Base-by-base conservation (phyloP, 192 early-diverging fungal species). In the Coemansia nantahalensis region DNA sequence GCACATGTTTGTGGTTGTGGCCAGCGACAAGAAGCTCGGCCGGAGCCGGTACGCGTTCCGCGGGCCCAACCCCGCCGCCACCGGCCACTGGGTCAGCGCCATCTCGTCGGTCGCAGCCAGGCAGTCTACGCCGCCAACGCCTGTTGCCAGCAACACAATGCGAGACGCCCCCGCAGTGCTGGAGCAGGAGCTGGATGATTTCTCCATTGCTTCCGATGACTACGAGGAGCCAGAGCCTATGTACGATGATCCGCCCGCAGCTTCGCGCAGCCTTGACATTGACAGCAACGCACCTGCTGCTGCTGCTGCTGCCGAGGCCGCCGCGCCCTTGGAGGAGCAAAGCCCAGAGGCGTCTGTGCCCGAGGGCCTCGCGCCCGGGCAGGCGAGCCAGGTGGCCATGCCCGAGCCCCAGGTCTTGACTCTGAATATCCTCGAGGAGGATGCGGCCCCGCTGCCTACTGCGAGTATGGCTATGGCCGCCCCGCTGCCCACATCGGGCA, bases 41-140 rank as follows among this genome's bases (percentile, higher is more conserved):
- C 56, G 61, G 38, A 48, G 42, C 35, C 64, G 50, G 48, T 51
- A 59, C 32, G 36, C 44, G 39, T 71, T 71, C 68, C 59, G 61
- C 17, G 46, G 60, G 1, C 28, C 56, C 13, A 52, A 64, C 18
- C 51, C 50, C 8, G 34, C 14, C 2, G 41, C 33, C 11, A 48
- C 54, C 19, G 41, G 43, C 17, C 60, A 71, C 38, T 71, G 68
- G 68, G 30, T 62, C 38, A 64, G 56, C 36, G 61, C 61, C 32
- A 55, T 71, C 18, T 18, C 24, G 35, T 54, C 61, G 10, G 59
- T 52, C 9, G 33, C 43, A 2, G 15, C 50, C 38, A 52, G 39
- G 39, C 50, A 45, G 38, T 42, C 55, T 2, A 21, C 33, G 15
- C 45, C 55, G 1, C 38, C 33, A 36, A 38, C 41, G 26, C 31